Evolutionary conservation across 2,329 filamentous ascomycete genomes (phyloP).

Genomic region (Dactylonectria estremocensis): DNA sequence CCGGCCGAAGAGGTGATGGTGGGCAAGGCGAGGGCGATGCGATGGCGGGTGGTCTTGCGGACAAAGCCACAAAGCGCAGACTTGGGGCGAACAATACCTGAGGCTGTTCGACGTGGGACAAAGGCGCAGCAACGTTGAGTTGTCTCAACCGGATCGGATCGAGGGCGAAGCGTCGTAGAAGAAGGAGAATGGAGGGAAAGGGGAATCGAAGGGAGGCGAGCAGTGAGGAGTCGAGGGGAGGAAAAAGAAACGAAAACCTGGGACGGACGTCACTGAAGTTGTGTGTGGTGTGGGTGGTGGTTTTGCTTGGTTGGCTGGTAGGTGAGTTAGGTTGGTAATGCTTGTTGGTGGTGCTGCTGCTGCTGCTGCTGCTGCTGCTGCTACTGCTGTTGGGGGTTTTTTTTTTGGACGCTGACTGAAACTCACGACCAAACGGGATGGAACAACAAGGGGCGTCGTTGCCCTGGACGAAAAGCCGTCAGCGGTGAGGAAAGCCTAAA

Average conservation of each 20-base stretch:
- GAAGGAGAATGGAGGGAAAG: conserved; percentile 22
- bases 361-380: neutral
- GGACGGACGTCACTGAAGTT: conserved; percentile 22
- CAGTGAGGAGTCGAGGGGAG: conserved; percentile 23
- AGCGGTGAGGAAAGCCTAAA: neutral
- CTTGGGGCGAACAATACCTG: conserved; percentile 12
- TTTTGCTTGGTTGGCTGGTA: conserved; percentile 17
- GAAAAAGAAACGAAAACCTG: conserved; percentile 31
- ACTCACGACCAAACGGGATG: neutral
- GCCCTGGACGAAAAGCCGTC: neutral
- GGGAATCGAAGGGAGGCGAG: conserved; percentile 24
- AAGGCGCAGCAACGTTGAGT: conserved; percentile 15
- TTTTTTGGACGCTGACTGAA: conserved; percentile 10
- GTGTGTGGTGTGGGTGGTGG: conserved; percentile 1
- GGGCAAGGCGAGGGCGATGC: neutral
- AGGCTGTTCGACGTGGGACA: conserved; percentile 34
- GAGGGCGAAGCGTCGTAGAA: conserved; percentile 19
- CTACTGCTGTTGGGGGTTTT: conserved; percentile 4
- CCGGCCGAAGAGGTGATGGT: conserved; percentile 30
- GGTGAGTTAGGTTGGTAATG: too few species aligned
- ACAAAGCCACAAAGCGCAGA: conserved; percentile 36
- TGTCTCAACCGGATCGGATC: conserved; percentile 31
- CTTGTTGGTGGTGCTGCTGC: too few species aligned
- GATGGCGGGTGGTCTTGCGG: conserved; percentile 16
- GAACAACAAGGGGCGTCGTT: neutral